A percentile compares a stretch with the other conserved stretches of the same genome.
Evolutionary conservation across 257 asterid genomes (phyloP).

Genomic region (Solanum peruvianum): DNA sequence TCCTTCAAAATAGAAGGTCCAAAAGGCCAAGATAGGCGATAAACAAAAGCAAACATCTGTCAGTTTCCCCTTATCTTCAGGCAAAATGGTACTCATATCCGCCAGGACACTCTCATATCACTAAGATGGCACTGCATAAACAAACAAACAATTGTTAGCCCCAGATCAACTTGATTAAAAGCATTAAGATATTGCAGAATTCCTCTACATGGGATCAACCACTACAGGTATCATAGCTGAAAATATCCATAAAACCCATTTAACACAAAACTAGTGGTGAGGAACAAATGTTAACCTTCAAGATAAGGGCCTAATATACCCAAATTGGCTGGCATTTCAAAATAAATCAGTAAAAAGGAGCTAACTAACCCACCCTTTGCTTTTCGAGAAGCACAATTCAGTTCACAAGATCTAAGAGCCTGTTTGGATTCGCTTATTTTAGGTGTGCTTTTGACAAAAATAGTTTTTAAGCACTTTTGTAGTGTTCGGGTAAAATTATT

Average conservation of each 20-base stretch:
- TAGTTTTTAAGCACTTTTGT: no score
- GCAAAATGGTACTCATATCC: not conserved
- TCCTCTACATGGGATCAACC: not conserved
- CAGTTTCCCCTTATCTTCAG: not conserved
- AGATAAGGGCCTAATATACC: not conserved
- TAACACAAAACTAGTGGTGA: not conserved
- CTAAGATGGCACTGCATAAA: constrained; percentile 8
- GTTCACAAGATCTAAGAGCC: not conserved
- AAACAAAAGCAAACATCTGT: not conserved
- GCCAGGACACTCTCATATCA: not conserved
- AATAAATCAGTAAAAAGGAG: not conserved
- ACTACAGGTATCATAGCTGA: not conserved
- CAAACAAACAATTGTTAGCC: not conserved
- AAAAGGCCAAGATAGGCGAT: not conserved
- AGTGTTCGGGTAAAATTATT: no score
- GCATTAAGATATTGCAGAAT: not conserved
- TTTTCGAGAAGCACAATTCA: not conserved
- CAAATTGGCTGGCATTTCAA: not conserved
- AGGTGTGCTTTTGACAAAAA: no score
- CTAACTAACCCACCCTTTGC: not conserved
- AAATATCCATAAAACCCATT: not conserved
- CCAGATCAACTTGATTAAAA: not conserved
- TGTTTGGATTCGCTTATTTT: not conserved
- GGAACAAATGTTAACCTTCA: not conserved
- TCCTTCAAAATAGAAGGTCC: not conserved